phyloP scores from a whole-genome alignment of 1,284 basidiomycete genomes.

The Pseudozyma sp. region DNA sequence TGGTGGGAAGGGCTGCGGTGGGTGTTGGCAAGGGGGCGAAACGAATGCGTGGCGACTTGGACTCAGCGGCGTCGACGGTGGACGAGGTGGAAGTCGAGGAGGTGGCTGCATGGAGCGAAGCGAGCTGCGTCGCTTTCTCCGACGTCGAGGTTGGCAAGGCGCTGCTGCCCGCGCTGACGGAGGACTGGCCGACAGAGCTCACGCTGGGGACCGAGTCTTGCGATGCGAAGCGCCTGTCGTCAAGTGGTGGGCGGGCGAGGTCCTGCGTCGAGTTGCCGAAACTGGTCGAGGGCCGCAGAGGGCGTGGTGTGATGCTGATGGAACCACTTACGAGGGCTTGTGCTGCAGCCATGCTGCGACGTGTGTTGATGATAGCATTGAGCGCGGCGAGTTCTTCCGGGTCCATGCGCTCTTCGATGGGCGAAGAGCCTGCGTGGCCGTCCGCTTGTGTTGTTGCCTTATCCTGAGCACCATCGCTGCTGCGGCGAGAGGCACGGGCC shows the following conservation, averaged over 20 bases:
- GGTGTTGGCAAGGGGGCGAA: constrained; percentile 55
- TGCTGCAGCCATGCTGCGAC: constrained; percentile 64
- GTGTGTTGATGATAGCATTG: constrained; percentile 68
- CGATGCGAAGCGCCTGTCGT: constrained; percentile 38
- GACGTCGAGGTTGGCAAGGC: constrained; percentile 18
- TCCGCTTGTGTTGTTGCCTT: constrained; percentile 6
- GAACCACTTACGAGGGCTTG: constrained; percentile 62
- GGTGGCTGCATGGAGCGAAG: constrained; percentile 5
- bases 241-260: constrained; percentile 27
- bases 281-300: constrained; percentile 28
- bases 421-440: constrained; percentile 14
- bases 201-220: constrained; percentile 50
- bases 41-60: constrained; percentile 48
- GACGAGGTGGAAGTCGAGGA: constrained; percentile 10
- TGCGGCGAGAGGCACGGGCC: constrained; percentile 6
- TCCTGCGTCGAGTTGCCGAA: constrained; percentile 36
- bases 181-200: constrained; percentile 40
- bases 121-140: constrained; percentile 12
- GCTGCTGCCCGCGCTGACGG: constrained; percentile 37
- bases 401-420: constrained; percentile 55
- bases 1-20: constrained; percentile 17
- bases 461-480: not conserved
- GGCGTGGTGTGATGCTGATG: constrained; percentile 23
- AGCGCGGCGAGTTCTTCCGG: constrained; percentile 66
- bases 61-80: constrained; percentile 15